Conservation (phyloP, 345 rosid genomes). For the Melaleuca quinquenervia region DNA sequence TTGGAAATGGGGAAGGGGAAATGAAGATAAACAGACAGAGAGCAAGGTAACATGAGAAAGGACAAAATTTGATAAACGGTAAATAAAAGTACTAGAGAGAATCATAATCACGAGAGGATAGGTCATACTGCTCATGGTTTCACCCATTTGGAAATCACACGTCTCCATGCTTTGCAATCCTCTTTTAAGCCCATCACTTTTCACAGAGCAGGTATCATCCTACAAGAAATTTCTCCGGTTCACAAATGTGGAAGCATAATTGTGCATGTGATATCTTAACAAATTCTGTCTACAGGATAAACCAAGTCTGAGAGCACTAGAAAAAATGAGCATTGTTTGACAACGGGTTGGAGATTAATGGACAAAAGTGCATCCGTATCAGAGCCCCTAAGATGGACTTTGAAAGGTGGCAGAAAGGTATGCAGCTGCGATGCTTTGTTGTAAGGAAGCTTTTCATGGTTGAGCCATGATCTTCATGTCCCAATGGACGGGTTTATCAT, state of each 20-base stretch:
- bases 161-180: constrained; percentile 76
- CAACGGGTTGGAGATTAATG: not conserved
- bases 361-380: not conserved
- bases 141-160: constrained; percentile 71
- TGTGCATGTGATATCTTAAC: not conserved
- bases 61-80: not conserved
- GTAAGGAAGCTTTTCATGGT: not conserved
- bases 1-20: not conserved
- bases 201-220: constrained; percentile 65
- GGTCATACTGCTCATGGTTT: constrained; percentile 49
- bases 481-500: not conserved
- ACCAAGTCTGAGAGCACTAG: not conserved
- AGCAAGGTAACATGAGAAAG: not conserved
- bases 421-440: not conserved
- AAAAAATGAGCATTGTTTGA: not conserved
- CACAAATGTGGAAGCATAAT: not conserved
- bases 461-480: not conserved
- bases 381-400: not conserved
- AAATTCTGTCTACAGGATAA: not conserved
- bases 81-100: not conserved
- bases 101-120: not conserved
- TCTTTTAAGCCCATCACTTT: constrained; percentile 81
- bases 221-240: constrained; percentile 9
- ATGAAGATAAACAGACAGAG: not conserved
- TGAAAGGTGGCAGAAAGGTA: not conserved